Evolutionary conservation across 345 rosid genomes (phyloP).

Genomic region (Hevea brasiliensis): DNA sequence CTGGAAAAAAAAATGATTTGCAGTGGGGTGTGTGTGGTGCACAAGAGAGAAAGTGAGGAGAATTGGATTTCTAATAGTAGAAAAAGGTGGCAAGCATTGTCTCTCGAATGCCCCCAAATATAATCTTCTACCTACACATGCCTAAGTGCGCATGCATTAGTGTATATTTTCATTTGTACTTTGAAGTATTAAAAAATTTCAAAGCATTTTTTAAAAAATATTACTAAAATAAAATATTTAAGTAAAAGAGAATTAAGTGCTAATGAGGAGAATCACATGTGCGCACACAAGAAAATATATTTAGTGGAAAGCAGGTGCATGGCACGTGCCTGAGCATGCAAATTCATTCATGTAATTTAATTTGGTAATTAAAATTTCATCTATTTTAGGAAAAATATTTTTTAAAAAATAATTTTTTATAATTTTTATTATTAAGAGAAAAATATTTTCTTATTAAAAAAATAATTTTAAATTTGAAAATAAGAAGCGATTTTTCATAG

Average conservation of each 20-base stretch:
- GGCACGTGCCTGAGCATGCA: not conserved
- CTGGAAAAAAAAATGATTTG: too few species aligned
- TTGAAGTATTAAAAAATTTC: not conserved
- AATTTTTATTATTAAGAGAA: too few species aligned
- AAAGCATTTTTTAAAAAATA: not conserved
- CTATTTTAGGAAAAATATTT: too few species aligned
- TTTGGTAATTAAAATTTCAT: too few species aligned
- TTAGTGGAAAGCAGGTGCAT: not conserved
- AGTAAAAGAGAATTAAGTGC: too few species aligned
- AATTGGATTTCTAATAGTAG: not conserved
- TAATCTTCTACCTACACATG: not conserved
- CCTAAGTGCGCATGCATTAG: slow-evolving; percentile 4
- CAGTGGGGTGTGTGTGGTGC: not conserved
- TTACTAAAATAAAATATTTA: too few species aligned
- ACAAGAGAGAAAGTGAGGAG: not conserved
- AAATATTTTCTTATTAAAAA: too few species aligned
- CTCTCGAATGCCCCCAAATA: not conserved
- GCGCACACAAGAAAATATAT: not conserved
- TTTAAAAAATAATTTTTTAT: too few species aligned
- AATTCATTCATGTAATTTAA: not conserved
- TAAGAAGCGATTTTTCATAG: too few species aligned
- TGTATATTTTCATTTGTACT: not conserved
- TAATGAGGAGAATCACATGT: not conserved
- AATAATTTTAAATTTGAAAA: too few species aligned
- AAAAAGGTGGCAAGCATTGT: not conserved